phyloP scores from a whole-genome alignment of 1,139 yeast species.

The Geotrichum histeridarum region DNA sequence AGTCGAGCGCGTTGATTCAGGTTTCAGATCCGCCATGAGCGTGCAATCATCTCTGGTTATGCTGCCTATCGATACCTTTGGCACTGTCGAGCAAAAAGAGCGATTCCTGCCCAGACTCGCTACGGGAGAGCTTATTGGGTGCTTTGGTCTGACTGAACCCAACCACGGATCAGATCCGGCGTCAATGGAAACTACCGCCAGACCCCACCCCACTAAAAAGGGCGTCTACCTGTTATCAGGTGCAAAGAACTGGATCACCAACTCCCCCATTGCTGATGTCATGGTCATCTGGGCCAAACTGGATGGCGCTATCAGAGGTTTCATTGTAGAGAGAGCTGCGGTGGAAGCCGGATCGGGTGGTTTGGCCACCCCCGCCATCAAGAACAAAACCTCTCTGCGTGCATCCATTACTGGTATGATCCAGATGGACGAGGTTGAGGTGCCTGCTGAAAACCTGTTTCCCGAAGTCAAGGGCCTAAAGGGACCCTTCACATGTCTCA shows the following conservation, averaged over 20 bases:
- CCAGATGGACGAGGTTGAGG: slow-evolving; percentile 43
- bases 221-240: slow-evolving; percentile 43
- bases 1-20: slow-evolving; percentile 45
- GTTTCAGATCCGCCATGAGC: slow-evolving; percentile 44
- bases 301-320: slow-evolving; percentile 43
- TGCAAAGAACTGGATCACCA: slow-evolving; percentile 45
- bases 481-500: slow-evolving; percentile 45
- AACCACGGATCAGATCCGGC: slow-evolving; percentile 47
- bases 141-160: slow-evolving; percentile 45
- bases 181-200: slow-evolving; percentile 43
- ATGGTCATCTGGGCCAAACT: slow-evolving; percentile 44
- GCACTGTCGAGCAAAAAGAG: slow-evolving; percentile 42
- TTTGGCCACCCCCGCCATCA: slow-evolving; percentile 41
- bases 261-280: slow-evolving; percentile 45
- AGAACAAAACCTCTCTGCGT: slow-evolving; percentile 40
- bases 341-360: slow-evolving; percentile 34
- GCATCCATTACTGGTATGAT: slow-evolving; percentile 46
- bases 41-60: slow-evolving; percentile 46
- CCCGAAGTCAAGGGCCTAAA: slow-evolving; percentile 41
- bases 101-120: slow-evolving; percentile 42
- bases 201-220: slow-evolving; percentile 41
- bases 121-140: slow-evolving; percentile 43
- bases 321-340: slow-evolving; percentile 39
- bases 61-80: slow-evolving; percentile 43
- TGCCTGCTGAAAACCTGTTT: slow-evolving; percentile 42